Conservation (phyloP, 192 early-diverging fungal species). For the Ambispora gerdemannii region DNA sequence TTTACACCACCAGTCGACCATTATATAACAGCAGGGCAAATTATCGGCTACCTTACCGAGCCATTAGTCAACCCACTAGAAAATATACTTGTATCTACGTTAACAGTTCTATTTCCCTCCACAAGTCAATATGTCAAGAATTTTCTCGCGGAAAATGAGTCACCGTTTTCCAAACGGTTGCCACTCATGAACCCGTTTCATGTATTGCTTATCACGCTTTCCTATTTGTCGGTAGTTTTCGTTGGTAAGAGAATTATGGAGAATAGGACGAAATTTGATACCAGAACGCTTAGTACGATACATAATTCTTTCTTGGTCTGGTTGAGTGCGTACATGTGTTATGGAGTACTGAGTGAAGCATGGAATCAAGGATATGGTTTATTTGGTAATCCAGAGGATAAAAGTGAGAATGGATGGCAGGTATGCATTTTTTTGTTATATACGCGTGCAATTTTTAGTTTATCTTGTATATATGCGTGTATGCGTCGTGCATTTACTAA, state of each 20-base stretch:
- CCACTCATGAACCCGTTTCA: slow-evolving; percentile 67
- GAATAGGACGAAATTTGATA: slow-evolving; percentile 43
- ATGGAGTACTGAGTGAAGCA: slow-evolving; percentile 47
- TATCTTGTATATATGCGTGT: neutral
- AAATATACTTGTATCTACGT: neutral
- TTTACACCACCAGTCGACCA: slow-evolving; percentile 10
- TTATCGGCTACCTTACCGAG: neutral
- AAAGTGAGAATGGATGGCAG: slow-evolving; percentile 43
- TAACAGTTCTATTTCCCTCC: slow-evolving; percentile 23
- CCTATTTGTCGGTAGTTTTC: slow-evolving; percentile 48
- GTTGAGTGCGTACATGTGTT: slow-evolving; percentile 58
- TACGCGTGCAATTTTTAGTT: neutral
- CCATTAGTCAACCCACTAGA: slow-evolving; percentile 15
- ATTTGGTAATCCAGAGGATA: slow-evolving; percentile 53
- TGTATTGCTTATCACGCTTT: slow-evolving; percentile 46
- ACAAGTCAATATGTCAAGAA: slow-evolving; percentile 28
- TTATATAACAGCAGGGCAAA: slow-evolving; percentile 12
- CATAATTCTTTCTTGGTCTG: slow-evolving; percentile 58
- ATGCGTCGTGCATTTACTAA: neutral
- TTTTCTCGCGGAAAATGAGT: slow-evolving; percentile 35
- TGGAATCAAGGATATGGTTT: slow-evolving; percentile 42
- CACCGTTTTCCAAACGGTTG: slow-evolving; percentile 39
- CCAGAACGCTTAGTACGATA: slow-evolving; percentile 46
- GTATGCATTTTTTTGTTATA: slow-evolving; percentile 31
- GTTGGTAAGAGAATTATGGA: slow-evolving; percentile 52